phyloP scores from a whole-genome alignment of 768 basidiomycete species.

The Xerocomellus dryophilus region DNA sequence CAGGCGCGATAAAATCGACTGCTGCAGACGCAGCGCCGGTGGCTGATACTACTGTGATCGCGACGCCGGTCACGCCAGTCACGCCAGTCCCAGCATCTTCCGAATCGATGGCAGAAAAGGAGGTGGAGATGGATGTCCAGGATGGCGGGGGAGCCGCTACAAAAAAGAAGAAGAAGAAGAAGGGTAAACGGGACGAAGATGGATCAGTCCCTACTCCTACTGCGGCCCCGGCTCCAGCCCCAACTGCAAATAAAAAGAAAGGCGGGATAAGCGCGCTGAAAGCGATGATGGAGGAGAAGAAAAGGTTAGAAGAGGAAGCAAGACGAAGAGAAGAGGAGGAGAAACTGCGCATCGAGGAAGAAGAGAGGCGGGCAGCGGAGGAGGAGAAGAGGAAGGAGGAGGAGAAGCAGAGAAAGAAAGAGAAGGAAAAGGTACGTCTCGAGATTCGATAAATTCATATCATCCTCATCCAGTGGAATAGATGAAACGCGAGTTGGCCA shows the following conservation, averaged over 20 bases:
- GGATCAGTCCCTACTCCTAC: conserved; percentile 46
- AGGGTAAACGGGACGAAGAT: conserved; percentile 72
- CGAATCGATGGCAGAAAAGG: conserved; percentile 38
- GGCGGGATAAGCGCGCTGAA: conserved; percentile 78
- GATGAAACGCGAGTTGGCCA: conserved; percentile 85
- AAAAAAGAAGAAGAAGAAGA: conserved; percentile 86
- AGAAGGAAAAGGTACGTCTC: conserved; percentile 73
- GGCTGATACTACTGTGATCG: conserved; percentile 21
- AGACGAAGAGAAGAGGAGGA: conserved; percentile 72
- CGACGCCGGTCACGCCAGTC: conserved; percentile 14
- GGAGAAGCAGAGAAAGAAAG: conserved; percentile 79
- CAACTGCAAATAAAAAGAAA: conserved; percentile 62
- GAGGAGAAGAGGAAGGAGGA: conserved; percentile 76
- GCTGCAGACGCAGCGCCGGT: conserved; percentile 32
- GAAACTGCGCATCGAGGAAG: conserved; percentile 79
- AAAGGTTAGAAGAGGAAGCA: conserved; percentile 82
- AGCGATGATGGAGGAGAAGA: conserved; percentile 92
- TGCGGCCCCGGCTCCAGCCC: conserved; percentile 33
- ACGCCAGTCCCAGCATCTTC: conserved; percentile 24
- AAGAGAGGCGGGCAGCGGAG: conserved; percentile 75
- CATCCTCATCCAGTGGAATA: conserved; percentile 30
- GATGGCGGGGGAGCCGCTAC: conserved; percentile 46
- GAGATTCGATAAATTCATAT: neutral
- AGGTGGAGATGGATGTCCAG: conserved; percentile 63
- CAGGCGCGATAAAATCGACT: conserved; percentile 71